These are phyloP conservation scores for Lichenothelia convexa DNA, from an alignment of 495 filamentous ascomycete genomes.

Conservation along the genomic window DNA sequence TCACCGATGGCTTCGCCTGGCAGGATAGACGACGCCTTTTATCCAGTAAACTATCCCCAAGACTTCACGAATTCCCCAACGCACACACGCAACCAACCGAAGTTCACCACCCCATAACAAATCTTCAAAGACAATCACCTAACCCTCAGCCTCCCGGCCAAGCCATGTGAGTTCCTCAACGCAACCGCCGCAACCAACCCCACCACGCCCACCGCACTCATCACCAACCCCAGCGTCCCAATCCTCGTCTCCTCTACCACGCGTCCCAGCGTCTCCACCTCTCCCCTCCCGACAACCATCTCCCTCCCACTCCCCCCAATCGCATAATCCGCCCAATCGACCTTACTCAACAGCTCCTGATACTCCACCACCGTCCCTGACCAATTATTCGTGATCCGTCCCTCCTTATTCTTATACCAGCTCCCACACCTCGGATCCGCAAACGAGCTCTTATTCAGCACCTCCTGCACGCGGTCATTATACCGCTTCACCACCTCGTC, in stretches of 20 bases:
- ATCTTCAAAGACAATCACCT: neutral
- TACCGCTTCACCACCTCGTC: slow-evolving; percentile 20
- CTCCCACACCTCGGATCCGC: slow-evolving; percentile 35
- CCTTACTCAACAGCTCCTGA: slow-evolving; percentile 24
- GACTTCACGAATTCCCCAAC: too few species aligned
- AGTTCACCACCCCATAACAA: neutral
- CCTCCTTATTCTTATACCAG: slow-evolving; percentile 38
- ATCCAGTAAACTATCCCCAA: too few species aligned
- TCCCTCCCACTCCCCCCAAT: slow-evolving; percentile 22
- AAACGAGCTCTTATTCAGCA: slow-evolving; percentile 26
- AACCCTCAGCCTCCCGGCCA: slow-evolving; percentile 5
- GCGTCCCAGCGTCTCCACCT: slow-evolving; percentile 20
- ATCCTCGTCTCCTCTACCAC: slow-evolving; percentile 28
- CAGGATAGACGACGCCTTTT: too few species aligned
- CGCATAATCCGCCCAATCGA: slow-evolving; percentile 32
- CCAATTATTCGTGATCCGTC: slow-evolving; percentile 40
- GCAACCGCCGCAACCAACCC: slow-evolving; percentile 11
- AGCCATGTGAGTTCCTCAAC: slow-evolving; percentile 5
- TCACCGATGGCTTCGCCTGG: too few species aligned
- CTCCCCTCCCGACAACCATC: slow-evolving; percentile 17
- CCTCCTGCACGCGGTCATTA: slow-evolving; percentile 29
- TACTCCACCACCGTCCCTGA: slow-evolving; percentile 31
- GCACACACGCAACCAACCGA: too few species aligned
- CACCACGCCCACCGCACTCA: slow-evolving; percentile 18
- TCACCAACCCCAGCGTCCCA: slow-evolving; percentile 17